Conservation (phyloP, 768 basidiomycete species). For the Phlegmacium glaucopus region DNA sequence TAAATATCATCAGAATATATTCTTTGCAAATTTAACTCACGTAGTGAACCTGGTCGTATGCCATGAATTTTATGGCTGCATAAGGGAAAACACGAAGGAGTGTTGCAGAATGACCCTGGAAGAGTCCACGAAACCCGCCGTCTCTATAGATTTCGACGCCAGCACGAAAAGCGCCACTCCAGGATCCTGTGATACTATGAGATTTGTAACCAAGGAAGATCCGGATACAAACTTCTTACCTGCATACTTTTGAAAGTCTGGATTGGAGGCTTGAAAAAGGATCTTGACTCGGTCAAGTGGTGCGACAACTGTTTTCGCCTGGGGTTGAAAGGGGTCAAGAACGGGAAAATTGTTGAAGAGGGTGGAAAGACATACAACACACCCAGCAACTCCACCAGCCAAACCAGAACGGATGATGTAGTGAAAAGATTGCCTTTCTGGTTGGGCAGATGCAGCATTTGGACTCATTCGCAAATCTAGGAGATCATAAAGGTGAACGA, state of each 20-base stretch:
- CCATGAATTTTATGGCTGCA: slow-evolving; percentile 96
- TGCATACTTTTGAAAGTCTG: slow-evolving; percentile 90
- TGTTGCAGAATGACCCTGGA: slow-evolving; percentile 96
- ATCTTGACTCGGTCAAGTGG: slow-evolving; percentile 98
- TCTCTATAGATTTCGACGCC: slow-evolving; percentile 66
- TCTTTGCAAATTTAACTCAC: slow-evolving; percentile 37
- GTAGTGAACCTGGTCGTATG: slow-evolving; percentile 84
- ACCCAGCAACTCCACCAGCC: slow-evolving; percentile 92
- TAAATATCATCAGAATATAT: slow-evolving; percentile 2
- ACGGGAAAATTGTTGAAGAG: slow-evolving; percentile 4
- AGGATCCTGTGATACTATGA: slow-evolving; percentile 59
- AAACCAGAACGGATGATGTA: slow-evolving; percentile 79
- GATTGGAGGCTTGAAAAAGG: slow-evolving; percentile 95
- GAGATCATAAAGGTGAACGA: slow-evolving; percentile 30
- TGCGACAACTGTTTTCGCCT: slow-evolving; percentile 95
- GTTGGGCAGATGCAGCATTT: slow-evolving; percentile 43
- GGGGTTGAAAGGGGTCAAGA: slow-evolving; percentile 10
- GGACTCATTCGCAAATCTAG: slow-evolving; percentile 53
- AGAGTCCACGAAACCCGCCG: slow-evolving; percentile 72
- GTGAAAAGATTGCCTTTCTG: slow-evolving; percentile 53
- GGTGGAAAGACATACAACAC: slow-evolving; percentile 61
- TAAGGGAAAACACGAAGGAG: slow-evolving; percentile 94
- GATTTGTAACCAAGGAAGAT: neutral
- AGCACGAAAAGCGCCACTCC: slow-evolving; percentile 81
- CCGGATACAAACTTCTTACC: slow-evolving; percentile 46